Evolutionary conservation across 2,329 filamentous ascomycete species (phyloP).

Genomic region (Fusarium torreyae): DNA sequence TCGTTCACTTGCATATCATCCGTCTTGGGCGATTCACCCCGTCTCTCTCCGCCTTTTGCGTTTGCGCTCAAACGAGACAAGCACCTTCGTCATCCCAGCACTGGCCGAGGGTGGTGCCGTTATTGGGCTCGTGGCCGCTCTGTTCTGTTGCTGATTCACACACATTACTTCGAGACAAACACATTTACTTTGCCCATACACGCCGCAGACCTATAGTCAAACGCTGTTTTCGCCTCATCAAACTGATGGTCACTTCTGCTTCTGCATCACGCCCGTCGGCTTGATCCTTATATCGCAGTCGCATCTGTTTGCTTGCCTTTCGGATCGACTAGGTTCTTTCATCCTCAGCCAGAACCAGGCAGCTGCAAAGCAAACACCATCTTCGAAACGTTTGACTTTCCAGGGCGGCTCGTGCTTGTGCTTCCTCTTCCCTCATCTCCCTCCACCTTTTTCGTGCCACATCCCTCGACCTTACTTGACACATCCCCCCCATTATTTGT

Average conservation of each 20-base stretch:
- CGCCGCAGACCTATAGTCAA: conserved; percentile 15
- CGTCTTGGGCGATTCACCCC: conserved; percentile 19
- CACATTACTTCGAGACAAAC: conserved; percentile 35
- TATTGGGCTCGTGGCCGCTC: conserved; percentile 31
- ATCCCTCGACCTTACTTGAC: conserved; percentile 27
- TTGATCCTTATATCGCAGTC: conserved; percentile 11
- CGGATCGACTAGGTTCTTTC: conserved; percentile 12
- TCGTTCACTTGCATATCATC: not conserved
- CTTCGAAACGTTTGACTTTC: conserved; percentile 37
- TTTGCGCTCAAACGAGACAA: conserved; percentile 25
- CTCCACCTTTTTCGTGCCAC: conserved; percentile 39
- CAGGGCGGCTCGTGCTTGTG: conserved; percentile 31
- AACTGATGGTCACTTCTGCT: conserved; percentile 5
- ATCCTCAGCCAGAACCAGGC: conserved; percentile 17
- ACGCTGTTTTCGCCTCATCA: conserved; percentile 7
- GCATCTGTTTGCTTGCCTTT: conserved; percentile 3
- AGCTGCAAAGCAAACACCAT: conserved; percentile 29
- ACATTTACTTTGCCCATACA: conserved; percentile 28
- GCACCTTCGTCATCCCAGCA: conserved; percentile 37
- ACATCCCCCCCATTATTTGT: conserved; percentile 37
- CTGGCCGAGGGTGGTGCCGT: conserved; percentile 39
- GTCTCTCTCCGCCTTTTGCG: conserved; percentile 23
- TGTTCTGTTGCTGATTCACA: conserved; percentile 46
- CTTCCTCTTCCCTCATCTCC: conserved; percentile 35
- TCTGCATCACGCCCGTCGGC: conserved; percentile 3